These are phyloP conservation scores for Myriosclerotinia scirpicola DNA, from an alignment of 2,329 filamentous ascomycete genomes.

Conservation along the genomic window DNA sequence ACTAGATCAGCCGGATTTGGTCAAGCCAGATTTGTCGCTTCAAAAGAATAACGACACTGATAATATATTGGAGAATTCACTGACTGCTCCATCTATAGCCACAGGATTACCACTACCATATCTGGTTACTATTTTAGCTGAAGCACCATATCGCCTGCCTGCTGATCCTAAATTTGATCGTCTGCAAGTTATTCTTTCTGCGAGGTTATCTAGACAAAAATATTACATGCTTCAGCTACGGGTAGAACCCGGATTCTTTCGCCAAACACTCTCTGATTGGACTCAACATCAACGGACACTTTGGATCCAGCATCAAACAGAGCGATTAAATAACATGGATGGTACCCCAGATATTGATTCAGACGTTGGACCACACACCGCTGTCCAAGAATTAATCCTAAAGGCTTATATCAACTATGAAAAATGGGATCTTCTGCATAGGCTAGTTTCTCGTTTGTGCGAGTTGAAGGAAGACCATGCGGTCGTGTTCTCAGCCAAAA, in stretches of 20 bases:
- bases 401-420: not conserved
- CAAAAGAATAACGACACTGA: not conserved
- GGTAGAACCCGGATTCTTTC: not conserved
- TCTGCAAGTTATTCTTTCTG: not conserved
- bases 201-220: not conserved
- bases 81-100: not conserved
- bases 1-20: not conserved
- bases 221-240: not conserved
- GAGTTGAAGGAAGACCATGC: not conserved
- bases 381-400: not conserved
- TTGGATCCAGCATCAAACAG: conserved; percentile 1
- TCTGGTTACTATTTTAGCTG: not conserved
- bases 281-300: not conserved
- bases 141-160: conserved; percentile 2
- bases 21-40: not conserved
- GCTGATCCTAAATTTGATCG: not conserved
- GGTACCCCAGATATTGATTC: not conserved
- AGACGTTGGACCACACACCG: not conserved
- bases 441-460: not conserved
- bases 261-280: not conserved
- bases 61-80: not conserved
- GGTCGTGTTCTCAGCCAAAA: not conserved
- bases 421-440: not conserved
- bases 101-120: not conserved
- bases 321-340: not conserved